Base-by-base conservation (phyloP, 129 eudicot species). In the Flaveria sonorensis region DNA sequence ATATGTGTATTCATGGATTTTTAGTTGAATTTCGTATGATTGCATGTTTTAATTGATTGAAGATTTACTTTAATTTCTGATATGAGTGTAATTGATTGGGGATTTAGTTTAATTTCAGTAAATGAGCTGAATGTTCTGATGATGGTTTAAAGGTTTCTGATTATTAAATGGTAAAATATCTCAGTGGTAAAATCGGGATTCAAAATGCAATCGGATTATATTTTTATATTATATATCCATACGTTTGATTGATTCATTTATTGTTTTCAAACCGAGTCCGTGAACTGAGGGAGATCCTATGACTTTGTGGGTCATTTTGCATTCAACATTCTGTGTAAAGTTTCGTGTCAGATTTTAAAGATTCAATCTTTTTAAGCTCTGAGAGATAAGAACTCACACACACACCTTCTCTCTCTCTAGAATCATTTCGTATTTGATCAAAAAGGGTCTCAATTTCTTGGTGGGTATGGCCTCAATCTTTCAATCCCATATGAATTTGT, bases 321-420 rank as follows among this genome's bases (percentile, higher is more conserved):
- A 88, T 86, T 91, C 83, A 86, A 84, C 83, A 84, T 81, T 83
- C 83, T 83, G 86, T 84, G 81, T 63, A 77, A 83, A 48, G 77
- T 72, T 88, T 74, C 89, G 85, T 86, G 96, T 80, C 89, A 88
- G 88, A 48, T 68, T 73, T 83, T 75, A 50, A 84, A 84, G 68
- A 65, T 75, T 85, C 62, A 42, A 61, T 73, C 39, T 76, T 48
- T 69, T 56, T 30, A 74, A 74, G 15, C 75, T 47, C 65, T 48
- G 67, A 72, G 39, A 55, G 74, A 77, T 67, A 81, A 73, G 51
- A 73, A 72, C 57, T 52, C 20, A n/a, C 40, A 36, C 40, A 36
- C 40, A 36, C 40, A 36, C 20, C 42, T 36, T 60, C 60, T 56
- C 56, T 47, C 24, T 45, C 83, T 32, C 45, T 19, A 75, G 43